Percentiles rank a stretch among this genome's conserved stretches.
phyloP scores from a whole-genome alignment of 2,329 filamentous ascomycete species.

The Fonsecaea pugnacius region DNA sequence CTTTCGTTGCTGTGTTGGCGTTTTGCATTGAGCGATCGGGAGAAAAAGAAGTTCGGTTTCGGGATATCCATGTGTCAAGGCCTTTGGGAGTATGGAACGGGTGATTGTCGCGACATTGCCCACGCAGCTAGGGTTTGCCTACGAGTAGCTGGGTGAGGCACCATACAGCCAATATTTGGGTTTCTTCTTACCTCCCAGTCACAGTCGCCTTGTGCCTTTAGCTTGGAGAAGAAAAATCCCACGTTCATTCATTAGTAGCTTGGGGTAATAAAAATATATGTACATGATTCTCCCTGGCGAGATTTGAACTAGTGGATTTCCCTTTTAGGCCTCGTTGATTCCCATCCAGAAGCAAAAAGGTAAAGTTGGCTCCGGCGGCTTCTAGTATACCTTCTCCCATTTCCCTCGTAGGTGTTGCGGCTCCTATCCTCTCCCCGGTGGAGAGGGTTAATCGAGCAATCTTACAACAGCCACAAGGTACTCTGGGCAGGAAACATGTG shows the following conservation, averaged over 20 bases:
- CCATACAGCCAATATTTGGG: neutral
- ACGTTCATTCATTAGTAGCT: neutral
- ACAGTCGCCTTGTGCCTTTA: neutral
- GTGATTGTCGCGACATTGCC: neutral
- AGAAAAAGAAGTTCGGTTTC: slow-evolving; percentile 3
- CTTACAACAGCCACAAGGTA: slow-evolving; percentile 2
- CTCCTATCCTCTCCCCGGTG: neutral
- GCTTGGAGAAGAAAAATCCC: neutral
- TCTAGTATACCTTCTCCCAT: slow-evolving; percentile 1
- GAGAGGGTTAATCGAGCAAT: slow-evolving; percentile 3
- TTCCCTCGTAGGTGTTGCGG: slow-evolving; percentile 1
- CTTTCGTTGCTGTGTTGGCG: neutral
- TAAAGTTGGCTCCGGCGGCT: neutral
- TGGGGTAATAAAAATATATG: neutral
- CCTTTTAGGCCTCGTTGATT: neutral
- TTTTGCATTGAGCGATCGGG: slow-evolving; percentile 11
- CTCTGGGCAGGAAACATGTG: neutral
- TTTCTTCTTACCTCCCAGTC: neutral
- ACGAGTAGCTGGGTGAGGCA: neutral
- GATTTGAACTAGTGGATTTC: neutral
- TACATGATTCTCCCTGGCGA: neutral
- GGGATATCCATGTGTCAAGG: neutral
- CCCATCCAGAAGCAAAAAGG: neutral
- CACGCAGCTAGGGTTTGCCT: neutral
- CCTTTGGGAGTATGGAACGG: neutral